Evolutionary conservation across 352 stramenopile genomes (phyloP), one percentile per base, ranked within the genome.

Genomic region (Plasmopara viticola): DNA sequence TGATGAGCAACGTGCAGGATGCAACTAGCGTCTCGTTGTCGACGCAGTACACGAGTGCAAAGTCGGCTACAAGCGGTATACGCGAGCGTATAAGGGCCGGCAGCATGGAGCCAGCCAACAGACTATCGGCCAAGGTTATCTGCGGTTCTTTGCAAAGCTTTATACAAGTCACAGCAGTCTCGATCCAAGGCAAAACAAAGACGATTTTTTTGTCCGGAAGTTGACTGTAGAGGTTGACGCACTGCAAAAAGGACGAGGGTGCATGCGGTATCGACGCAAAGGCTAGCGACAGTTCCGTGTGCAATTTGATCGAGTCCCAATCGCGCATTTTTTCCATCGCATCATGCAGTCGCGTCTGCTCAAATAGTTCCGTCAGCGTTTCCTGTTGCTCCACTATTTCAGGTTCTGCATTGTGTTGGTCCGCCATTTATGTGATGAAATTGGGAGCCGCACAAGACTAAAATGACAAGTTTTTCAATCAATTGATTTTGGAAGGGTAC

Each of bases 61-160:
- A 86, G 35, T 66, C 59, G 6, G 69, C 57, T 10, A 84, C 50
- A 40, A 83, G 64, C 5, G 59, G 44, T 42, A 66, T 61, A 6
- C 63, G 55, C 14, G 57, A 68, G 29, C 68, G 63, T 25, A 56
- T 44, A 42, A 83, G 64, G 7, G 56, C 51, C 14, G 66, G 55
- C 31, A 88, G 50, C 51, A 88, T 62, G 15, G 55, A 59, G 6
- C 60, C 73, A 2, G 78, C 78, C 38, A 86, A 44, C 6, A 55
- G 51, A 44, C 66, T 71, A 49, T 82, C 67, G 4, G 44, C 39
- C 9, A 33, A 31, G 0, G 63, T 74, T 14, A 74, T 48, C 49
- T 64, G 57, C 31, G 38, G 31, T 38, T 63, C 44, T 17, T 44
- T 37, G 10, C 15, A 46, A 4, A 37, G 41, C 18, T 57, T 61